Evolutionary conservation across 148 eudicot genomes (phyloP).

Genomic region (Persicaria tinctoria): DNA sequence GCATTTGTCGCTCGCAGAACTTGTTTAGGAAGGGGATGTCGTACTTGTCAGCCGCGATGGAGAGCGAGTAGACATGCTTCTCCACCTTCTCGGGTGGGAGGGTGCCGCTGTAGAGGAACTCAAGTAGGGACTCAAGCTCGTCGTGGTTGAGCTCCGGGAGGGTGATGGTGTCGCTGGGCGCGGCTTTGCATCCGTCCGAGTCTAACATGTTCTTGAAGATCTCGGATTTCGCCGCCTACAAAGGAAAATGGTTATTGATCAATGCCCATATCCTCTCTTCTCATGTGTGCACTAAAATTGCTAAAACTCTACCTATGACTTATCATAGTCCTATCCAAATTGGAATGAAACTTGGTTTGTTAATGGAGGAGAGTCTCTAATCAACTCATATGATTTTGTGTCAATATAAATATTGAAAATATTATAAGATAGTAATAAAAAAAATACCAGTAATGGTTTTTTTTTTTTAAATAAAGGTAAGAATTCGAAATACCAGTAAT

Average conservation of each 20-base stretch:
- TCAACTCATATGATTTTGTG: too few relatives aligned
- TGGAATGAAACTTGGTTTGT: too few relatives aligned
- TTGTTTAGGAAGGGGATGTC: slow-evolving; percentile 60
- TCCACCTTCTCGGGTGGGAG: slow-evolving; percentile 48
- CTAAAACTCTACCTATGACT: too few relatives aligned
- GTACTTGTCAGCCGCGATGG: slow-evolving; percentile 77
- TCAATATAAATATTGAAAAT: too few relatives aligned
- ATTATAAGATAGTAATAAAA: too few relatives aligned
- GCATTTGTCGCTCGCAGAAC: slow-evolving; percentile 68
- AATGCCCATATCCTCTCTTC: too few relatives aligned
- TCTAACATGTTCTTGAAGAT: slow-evolving; percentile 85
- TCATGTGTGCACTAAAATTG: too few relatives aligned
- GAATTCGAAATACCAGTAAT: slow-evolving; percentile 37
- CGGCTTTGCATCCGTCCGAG: slow-evolving; percentile 78
- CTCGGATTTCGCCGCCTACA: slow-evolving; percentile 69
- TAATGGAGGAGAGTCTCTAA: too few relatives aligned
- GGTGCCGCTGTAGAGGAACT: slow-evolving; percentile 68
- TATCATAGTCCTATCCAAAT: too few relatives aligned
- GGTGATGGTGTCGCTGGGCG: slow-evolving; percentile 42
- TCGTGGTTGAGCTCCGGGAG: slow-evolving; percentile 60
- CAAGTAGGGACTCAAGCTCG: slow-evolving; percentile 54
- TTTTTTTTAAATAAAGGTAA: not conserved
- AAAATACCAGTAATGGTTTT: too few relatives aligned
- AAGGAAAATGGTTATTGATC: not conserved
- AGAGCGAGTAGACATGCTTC: slow-evolving; percentile 58